Percentiles rank a stretch among this genome's conserved stretches.
These are phyloP conservation scores for Paramecium sonneborni DNA, from an alignment of 73 alveolate species.

Conservation along the genomic window DNA sequence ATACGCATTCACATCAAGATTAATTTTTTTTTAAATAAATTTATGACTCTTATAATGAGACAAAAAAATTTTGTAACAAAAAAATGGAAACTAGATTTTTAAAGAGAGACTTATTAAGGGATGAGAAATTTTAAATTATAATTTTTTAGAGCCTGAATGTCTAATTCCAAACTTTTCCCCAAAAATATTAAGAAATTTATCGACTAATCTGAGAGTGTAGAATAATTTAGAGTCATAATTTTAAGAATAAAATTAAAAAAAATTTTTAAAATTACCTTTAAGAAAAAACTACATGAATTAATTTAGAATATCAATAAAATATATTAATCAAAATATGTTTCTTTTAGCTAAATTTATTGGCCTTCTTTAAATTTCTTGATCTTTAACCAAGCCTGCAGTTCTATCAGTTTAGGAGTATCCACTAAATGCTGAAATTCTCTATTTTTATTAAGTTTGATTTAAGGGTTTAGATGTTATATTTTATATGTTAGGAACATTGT, in stretches of 20 bases:
- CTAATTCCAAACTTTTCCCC: neutral
- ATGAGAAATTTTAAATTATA: neutral
- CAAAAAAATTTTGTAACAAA: neutral
- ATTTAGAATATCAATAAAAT: neutral
- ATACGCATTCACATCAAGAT: neutral
- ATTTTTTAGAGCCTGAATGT: neutral
- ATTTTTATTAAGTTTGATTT: neutral
- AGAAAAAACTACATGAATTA: neutral
- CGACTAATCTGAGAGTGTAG: neutral
- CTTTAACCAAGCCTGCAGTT: neutral
- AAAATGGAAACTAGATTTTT: neutral
- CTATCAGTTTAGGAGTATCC: slow-evolving; percentile 7
- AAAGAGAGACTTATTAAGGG: neutral
- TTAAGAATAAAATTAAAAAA: no score
- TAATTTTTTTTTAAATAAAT: neutral
- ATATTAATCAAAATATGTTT: neutral
- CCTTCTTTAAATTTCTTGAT: neutral
- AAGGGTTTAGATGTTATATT: neutral
- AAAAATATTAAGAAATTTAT: neutral
- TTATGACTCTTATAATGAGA: neutral
- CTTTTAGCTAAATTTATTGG: neutral
- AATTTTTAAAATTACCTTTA: neutral
- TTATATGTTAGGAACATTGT: neutral
- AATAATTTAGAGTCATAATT: neutral
- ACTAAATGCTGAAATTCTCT: slow-evolving; percentile 20